phyloP scores from a whole-genome alignment of 1,284 basidiomycete genomes.

The Schizophyllum amplum region DNA sequence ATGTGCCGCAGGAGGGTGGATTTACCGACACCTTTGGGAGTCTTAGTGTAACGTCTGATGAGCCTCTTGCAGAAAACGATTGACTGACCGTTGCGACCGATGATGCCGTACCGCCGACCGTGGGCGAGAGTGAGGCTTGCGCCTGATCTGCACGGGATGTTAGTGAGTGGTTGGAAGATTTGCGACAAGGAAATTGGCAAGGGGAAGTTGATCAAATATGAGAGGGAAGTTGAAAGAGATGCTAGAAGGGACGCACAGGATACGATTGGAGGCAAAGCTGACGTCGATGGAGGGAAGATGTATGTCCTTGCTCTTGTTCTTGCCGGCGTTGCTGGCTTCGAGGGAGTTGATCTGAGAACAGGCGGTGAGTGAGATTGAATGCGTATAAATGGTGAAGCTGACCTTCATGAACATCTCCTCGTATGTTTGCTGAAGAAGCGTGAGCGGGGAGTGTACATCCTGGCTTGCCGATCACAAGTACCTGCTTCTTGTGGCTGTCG shows the following conservation, averaged over 20 bases:
- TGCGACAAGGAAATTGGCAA: constrained; percentile 10
- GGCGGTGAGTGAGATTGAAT: not conserved
- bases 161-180: too few species aligned
- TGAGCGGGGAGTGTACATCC: constrained; percentile 3
- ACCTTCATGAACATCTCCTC: constrained; percentile 98
- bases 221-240: too few species aligned
- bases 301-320: constrained; percentile 96
- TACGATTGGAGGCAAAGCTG: constrained; percentile 89
- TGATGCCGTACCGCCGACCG: constrained; percentile 82
- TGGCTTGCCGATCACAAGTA: constrained; percentile 21
- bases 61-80: not conserved
- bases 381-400: constrained; percentile 4
- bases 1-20: constrained; percentile 96
- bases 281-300: constrained; percentile 95
- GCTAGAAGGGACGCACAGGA: constrained; percentile 49
- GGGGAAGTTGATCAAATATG: too few species aligned
- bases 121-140: constrained; percentile 85
- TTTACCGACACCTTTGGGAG: constrained; percentile 87
- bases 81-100: constrained; percentile 66
- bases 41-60: constrained; percentile 4
- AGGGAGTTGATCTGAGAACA: constrained; percentile 81
- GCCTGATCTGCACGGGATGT: constrained; percentile 65
- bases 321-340: constrained; percentile 70
- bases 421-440: constrained; percentile 70
- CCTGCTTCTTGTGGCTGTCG: constrained; percentile 88